Evolutionary conservation across 2,329 filamentous ascomycete genomes (phyloP).

Genomic region (Fusarium sp.): DNA sequence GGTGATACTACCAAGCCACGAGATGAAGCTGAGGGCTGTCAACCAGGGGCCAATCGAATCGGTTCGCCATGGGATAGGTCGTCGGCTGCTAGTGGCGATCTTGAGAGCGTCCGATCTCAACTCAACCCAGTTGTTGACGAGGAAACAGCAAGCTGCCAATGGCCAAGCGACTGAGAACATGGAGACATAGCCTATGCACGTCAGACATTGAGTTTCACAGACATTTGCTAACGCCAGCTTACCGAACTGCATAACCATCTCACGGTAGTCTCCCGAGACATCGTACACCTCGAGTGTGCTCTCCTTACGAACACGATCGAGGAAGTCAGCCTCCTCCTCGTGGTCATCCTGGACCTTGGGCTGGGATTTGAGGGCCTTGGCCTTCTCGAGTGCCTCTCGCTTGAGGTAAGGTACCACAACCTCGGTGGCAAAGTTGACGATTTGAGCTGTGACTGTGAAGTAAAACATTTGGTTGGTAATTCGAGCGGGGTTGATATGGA

Average conservation of each 20-base stretch:
- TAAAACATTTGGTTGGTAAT: constrained; percentile 95
- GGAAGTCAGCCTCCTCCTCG: constrained; percentile 83
- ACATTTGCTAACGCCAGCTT: constrained; percentile 43
- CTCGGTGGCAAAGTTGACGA: constrained; percentile 89
- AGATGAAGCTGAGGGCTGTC: constrained; percentile 86
- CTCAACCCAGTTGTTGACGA: constrained; percentile 97
- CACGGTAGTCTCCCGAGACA: constrained; percentile 89
- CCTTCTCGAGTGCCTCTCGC: constrained; percentile 81
- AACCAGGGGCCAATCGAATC: constrained; percentile 97
- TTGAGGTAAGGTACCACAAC: constrained; percentile 88
- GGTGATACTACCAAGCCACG: constrained; percentile 92
- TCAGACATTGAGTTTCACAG: constrained; percentile 13
- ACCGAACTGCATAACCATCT: constrained; percentile 90
- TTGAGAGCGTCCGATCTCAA: constrained; percentile 94
- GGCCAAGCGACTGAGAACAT: constrained; percentile 97
- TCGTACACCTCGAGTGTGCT: constrained; percentile 87
- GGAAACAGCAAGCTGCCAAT: constrained; percentile 87
- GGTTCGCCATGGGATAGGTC: constrained; percentile 88
- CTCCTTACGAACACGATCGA: constrained; percentile 85
- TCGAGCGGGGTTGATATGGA: constrained; percentile 85
- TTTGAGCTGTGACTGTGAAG: constrained; percentile 92
- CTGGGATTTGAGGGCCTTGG: constrained; percentile 78
- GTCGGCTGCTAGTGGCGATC: constrained; percentile 88
- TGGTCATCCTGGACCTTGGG: constrained; percentile 69
- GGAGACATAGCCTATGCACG: constrained; percentile 78